Base-by-base conservation (phyloP, 1,139 yeast species). In the Geotrichum australiense region DNA sequence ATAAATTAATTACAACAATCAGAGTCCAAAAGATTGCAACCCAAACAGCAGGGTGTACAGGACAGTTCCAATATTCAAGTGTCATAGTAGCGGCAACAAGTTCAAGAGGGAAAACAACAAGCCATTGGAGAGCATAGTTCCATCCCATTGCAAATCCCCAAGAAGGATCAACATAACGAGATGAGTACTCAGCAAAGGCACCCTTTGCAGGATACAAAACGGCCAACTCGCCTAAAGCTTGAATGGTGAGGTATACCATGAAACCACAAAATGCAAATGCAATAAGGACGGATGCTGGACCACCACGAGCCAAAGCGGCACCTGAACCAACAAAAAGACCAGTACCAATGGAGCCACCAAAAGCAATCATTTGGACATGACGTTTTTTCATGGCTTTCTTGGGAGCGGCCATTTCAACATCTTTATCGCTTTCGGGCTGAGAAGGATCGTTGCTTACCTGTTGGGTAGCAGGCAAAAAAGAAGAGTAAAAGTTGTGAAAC, bases 101-200 rank as follows among this genome's bases (percentile, higher is more conserved):
- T 57, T 85, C 94, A 46, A 84, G 66, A 0, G 94, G 93, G 50
- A 85, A 65, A 19, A 81, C 81, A 47, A 82, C 75, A 35, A 83
- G 63, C 91, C 93, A 84, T 66, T 80, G 86, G 54, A 84, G 60
- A 44, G 81, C 81, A 60, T 84, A 85, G 61, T 81, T 83, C 86
- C 89, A 82, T 40, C 87, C 83, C 54, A 80, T 75, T 21, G 89
- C 80, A 58, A 80, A 80, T n/a, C 87, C 87, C 73, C 84, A 73
- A 8, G 85, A 78, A 3, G 75, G 70, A 80, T 80, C 87, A 29
- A 83, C 64, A 51, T 80, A 76, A 47, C 76, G 68, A 5, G 81
- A 66, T 36, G 81, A 74, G 59, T 78, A 80, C 42, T 80, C 73
- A 37, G 79, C 71, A 61, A 80, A 81, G 1, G 85, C 81, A 52